These are phyloP conservation scores for Dichomitus squalens DNA, from an alignment of 1,284 basidiomycete species.

Conservation along the genomic window DNA sequence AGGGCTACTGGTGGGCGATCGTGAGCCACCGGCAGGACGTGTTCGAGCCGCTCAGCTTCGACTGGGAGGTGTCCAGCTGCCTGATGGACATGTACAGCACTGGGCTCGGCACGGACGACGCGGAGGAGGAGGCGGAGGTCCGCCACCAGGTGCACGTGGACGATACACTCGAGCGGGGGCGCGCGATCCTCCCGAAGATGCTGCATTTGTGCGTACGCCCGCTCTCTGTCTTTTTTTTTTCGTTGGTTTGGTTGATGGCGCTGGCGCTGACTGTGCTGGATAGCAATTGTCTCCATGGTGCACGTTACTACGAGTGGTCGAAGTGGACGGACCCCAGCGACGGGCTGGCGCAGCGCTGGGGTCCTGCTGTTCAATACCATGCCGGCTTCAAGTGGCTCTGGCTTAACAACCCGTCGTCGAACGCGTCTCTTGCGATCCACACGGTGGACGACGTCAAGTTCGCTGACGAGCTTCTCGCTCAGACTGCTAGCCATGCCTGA, in stretches of 20 bases:
- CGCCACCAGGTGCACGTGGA: slow-evolving; percentile 37
- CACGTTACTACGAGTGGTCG: slow-evolving; percentile 46
- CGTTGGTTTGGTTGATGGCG: neutral
- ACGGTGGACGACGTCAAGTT: slow-evolving; percentile 32
- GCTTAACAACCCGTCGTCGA: slow-evolving; percentile 38
- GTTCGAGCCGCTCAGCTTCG: slow-evolving; percentile 44
- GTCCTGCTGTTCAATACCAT: slow-evolving; percentile 45
- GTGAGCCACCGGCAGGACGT: slow-evolving; percentile 42
- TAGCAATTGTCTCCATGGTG: slow-evolving; percentile 49
- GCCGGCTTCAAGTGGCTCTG: slow-evolving; percentile 53
- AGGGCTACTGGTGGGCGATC: slow-evolving; percentile 57
- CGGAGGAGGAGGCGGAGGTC: slow-evolving; percentile 39
- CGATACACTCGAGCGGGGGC: slow-evolving; percentile 42
- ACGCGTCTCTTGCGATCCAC: slow-evolving; percentile 29
- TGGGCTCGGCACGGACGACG: slow-evolving; percentile 42
- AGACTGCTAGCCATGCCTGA: neutral
- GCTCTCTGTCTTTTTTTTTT: neutral
- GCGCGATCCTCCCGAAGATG: slow-evolving; percentile 45
- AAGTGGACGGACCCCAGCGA: slow-evolving; percentile 47
- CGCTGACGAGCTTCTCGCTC: slow-evolving; percentile 33
- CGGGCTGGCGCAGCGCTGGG: slow-evolving; percentile 43
- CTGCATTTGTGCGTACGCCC: slow-evolving; percentile 46
- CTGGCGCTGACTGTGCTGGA: neutral
- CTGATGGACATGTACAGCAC: slow-evolving; percentile 47
- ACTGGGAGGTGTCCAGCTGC: slow-evolving; percentile 52